Conservation (phyloP, 2,329 filamentous ascomycete genomes). For the Pyrenophora graminea region DNA sequence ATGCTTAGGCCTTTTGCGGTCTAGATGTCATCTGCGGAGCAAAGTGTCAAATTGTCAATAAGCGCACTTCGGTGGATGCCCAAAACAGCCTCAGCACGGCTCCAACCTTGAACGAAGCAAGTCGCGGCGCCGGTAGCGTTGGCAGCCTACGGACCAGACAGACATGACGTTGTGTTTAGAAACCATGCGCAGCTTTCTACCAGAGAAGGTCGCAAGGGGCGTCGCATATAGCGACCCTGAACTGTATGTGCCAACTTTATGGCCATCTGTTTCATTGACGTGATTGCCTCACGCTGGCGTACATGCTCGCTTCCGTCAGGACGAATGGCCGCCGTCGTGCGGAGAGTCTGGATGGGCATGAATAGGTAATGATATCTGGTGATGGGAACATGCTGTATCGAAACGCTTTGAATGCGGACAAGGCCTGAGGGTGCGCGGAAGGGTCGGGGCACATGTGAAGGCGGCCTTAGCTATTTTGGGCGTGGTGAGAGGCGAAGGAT, state of each 20-base stretch:
- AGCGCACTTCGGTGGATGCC: too few species aligned
- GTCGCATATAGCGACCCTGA: slow-evolving; percentile 12
- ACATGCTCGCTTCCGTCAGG: too few species aligned
- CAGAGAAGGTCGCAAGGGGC: not conserved
- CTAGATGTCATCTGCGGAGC: too few species aligned
- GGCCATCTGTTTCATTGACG: not conserved
- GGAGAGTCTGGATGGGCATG: too few species aligned
- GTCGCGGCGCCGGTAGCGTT: too few species aligned
- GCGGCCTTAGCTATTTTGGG: slow-evolving; percentile 1
- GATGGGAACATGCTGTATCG: too few species aligned
- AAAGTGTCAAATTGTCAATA: too few species aligned
- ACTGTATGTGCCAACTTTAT: slow-evolving; percentile 16
- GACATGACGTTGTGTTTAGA: slow-evolving; percentile 5
- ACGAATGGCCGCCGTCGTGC: too few species aligned
- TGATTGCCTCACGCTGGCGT: not conserved
- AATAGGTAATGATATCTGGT: too few species aligned
- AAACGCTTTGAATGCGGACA: not conserved
- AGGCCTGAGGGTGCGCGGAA: slow-evolving; percentile 9
- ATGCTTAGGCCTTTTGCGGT: too few species aligned
- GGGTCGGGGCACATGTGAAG: not conserved
- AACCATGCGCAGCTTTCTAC: too few species aligned
- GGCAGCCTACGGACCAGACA: too few species aligned
- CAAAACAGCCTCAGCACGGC: not conserved
- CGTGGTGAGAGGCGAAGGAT: slow-evolving; percentile 10
- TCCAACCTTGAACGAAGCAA: not conserved